Base-by-base conservation (phyloP, 1,284 basidiomycete species). In the Leccinum proximum region DNA sequence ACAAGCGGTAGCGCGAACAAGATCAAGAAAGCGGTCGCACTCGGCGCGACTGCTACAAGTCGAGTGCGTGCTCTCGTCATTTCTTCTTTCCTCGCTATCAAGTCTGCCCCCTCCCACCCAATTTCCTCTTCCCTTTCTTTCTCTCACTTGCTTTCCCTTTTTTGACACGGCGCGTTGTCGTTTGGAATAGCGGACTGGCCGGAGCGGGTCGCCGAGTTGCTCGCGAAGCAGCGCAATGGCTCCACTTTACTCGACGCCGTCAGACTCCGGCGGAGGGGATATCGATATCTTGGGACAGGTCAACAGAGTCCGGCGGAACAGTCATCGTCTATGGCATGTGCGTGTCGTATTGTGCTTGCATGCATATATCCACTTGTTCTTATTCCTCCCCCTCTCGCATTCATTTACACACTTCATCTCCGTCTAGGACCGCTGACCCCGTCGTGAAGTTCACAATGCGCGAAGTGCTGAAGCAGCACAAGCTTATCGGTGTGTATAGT, bases 41-140 rank as follows among this genome's bases (percentile, higher is more conserved):
- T 94, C 8, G 93, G 93, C n/a, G 93, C 92, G 0, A 85, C 83
- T 68, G 93, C 70, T 96, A 96, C 76, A 89, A 84, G 72, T 81
- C 86, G 62, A 76, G 89, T 86, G 61, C 62, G 84, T 74, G 18
- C 63, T 26, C 37, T n/a, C 45, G 48, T 62, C 16, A 8, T 42
- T 16, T 5, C 13, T 42, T 53, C 18, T 18, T 62, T 42, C 1
- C 1, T 30, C 30, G 10, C 18, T 22, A 50, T 50, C 18, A 22
- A 50, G 18, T 22, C 48, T 22, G 18, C 48, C 5, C 10, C 5
- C 5, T 50, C 18, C 11, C 5, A 7, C n/a, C n/a, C n/a, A n/a
- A 18, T 16, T 16, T 16, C 40, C 14, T 0, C 40, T 14, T 48
- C 9, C 9, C n/a, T 48, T 45, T n/a, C 42, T 45, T 18, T 9